phyloP scores from a whole-genome alignment of 2,329 filamentous ascomycete species.

The Hymenoscyphus occultus region DNA sequence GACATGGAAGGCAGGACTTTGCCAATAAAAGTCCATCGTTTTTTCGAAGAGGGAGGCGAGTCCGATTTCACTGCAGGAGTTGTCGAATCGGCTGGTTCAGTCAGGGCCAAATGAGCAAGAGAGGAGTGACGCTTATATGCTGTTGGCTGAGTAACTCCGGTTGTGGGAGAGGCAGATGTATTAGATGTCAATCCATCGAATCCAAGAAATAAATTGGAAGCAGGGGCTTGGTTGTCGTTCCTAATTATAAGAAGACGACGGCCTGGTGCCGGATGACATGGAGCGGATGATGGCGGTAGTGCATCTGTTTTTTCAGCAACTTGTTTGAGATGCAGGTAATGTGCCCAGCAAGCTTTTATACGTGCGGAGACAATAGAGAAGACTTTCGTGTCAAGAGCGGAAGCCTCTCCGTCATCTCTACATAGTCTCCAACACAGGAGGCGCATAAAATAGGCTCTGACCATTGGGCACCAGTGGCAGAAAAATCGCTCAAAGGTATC shows the following conservation, averaged over 20 bases:
- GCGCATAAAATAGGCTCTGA: slow-evolving; percentile 72
- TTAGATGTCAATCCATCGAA: slow-evolving; percentile 51
- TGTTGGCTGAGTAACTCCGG: slow-evolving; percentile 19
- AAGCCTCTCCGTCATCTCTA: slow-evolving; percentile 55
- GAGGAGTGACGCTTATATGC: slow-evolving; percentile 32
- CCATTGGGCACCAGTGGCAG: slow-evolving; percentile 76
- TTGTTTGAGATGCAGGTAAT: slow-evolving; percentile 59
- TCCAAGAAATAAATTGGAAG: slow-evolving; percentile 50
- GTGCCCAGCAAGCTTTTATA: slow-evolving; percentile 59
- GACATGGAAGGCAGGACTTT: slow-evolving; percentile 56
- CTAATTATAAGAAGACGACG: slow-evolving; percentile 67
- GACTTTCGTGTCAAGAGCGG: slow-evolving; percentile 55
- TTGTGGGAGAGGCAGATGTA: slow-evolving; percentile 1
- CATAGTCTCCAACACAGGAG: slow-evolving; percentile 69
- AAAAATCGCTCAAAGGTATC: slow-evolving; percentile 65
- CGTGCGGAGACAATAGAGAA: slow-evolving; percentile 55
- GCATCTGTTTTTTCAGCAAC: slow-evolving; percentile 49
- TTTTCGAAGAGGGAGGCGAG: slow-evolving; percentile 43
- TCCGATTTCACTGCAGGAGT: slow-evolving; percentile 23
- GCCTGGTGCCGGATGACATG: slow-evolving; percentile 67
- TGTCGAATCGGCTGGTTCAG: slow-evolving; percentile 18
- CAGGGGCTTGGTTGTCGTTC: slow-evolving; percentile 51
- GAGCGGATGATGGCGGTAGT: slow-evolving; percentile 57
- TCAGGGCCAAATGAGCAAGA: slow-evolving; percentile 19
- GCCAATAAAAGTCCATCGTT: slow-evolving; percentile 61